Base-by-base conservation (phyloP, 306 rosid genomes). In the Hippophae tibetana region DNA sequence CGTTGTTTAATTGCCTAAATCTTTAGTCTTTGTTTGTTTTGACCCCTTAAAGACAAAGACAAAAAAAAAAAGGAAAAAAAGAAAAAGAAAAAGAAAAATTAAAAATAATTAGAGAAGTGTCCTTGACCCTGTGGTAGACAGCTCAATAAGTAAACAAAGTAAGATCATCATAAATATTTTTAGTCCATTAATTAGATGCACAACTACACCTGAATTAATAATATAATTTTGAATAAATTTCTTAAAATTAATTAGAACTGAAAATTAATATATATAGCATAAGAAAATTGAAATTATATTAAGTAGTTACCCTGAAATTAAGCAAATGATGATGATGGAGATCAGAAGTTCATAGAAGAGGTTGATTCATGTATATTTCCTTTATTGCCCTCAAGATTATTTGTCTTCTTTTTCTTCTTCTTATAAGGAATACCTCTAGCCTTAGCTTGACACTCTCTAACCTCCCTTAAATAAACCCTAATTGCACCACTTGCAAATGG, bases 381-480 rank as follows among this genome's bases (percentile, higher is more conserved):
- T 64, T 74, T 55, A 65, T 55, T 72, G 46, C 74, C 83, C 64
- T 74, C 75, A 70, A 13, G 56, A 66, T 52, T 88, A 68, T 60
- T 54, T 0, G 81, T 25, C 64, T 42, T 76, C 86, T 88, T 93
- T 89, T 86, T 92, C 77, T 93, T 88, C 90, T 86, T 93, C 81
- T 85, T 93, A 67, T 86, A 93, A 43, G 99, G 94, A 43, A 93
- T 93, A 38, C 99, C 99, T 43, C 99, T 82, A 1, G 99, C 99
- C 75, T 82, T 88, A 7, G 99, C 97, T 52, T 93, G 99, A 45
- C 81, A 84, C 73, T 88, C 99, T 48, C 94, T 71, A 8, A 93
- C 88, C 76, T 93, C 99, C 58, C 90, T 74, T 14, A 93, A 84
- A 67, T 86, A 93, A 56, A 88, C 84, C 42, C 99, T 71, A 57